These are phyloP conservation scores for Fraxinus xanthoxyloides DNA, from an alignment of 305 asterid species.

Conservation along the genomic window DNA sequence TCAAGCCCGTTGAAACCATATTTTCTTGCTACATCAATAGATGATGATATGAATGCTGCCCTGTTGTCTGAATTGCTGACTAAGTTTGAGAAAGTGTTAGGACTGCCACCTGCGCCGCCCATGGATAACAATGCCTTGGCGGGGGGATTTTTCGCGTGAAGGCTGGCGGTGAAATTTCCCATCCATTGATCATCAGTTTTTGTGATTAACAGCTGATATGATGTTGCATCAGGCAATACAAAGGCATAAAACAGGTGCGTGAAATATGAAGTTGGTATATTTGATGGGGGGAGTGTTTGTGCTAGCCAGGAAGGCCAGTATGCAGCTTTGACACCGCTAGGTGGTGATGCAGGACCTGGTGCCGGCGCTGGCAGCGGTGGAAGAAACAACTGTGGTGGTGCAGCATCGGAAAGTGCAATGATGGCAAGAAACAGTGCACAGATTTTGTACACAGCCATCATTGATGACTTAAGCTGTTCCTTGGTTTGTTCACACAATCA, in stretches of 20 bases:
- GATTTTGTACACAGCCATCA: not conserved
- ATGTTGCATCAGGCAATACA: constrained; percentile 36
- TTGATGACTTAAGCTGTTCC: not conserved
- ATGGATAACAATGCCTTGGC: constrained; percentile 43
- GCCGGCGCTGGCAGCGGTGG: not conserved
- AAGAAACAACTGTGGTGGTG: not conserved
- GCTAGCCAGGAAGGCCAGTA: constrained; percentile 55
- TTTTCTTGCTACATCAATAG: constrained; percentile 39
- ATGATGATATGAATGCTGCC: constrained; percentile 51
- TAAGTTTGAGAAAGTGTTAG: constrained; percentile 43
- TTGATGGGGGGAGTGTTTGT: constrained; percentile 31
- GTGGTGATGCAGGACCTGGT: not conserved
- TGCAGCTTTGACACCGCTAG: constrained; percentile 50
- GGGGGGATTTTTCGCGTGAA: constrained; percentile 33
- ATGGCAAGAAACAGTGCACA: constrained; percentile 21
- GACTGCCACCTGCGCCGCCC: constrained; percentile 39
- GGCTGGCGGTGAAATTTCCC: constrained; percentile 49
- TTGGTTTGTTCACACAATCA: not conserved
- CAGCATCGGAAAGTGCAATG: constrained; percentile 18
- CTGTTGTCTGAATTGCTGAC: constrained; percentile 30
- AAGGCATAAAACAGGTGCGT: constrained; percentile 53
- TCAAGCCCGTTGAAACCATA: constrained; percentile 63
- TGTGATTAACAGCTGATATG: constrained; percentile 41
- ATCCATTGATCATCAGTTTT: constrained; percentile 38
- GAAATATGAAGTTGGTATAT: constrained; percentile 48